Conservation (phyloP, 1,139 yeast genomes). For the Taphrina confusa region DNA sequence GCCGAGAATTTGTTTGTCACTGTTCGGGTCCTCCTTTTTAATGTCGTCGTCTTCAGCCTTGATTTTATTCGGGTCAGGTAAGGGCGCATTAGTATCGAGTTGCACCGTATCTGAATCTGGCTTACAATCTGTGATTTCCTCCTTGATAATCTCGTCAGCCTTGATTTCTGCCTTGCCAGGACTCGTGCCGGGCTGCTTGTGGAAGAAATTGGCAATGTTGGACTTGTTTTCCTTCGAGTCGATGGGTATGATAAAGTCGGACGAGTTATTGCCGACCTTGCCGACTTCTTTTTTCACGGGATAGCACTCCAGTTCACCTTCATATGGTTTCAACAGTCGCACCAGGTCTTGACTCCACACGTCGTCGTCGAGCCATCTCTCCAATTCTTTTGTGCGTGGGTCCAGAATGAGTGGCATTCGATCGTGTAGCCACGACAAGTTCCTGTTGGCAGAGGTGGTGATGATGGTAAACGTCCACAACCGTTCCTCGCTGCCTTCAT, state of each 20-base stretch:
- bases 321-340: constrained; percentile 14
- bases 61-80: constrained; percentile 11
- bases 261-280: constrained; percentile 56
- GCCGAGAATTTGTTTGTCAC: not conserved
- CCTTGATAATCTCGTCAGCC: constrained; percentile 8
- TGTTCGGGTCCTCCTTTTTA: not conserved
- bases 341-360: constrained; percentile 41
- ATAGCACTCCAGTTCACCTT: constrained; percentile 51
- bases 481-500: constrained; percentile 40
- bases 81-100: constrained; percentile 26
- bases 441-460: constrained; percentile 62
- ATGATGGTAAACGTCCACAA: constrained; percentile 66
- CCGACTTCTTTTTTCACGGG: constrained; percentile 68
- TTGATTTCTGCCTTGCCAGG: constrained; percentile 1
- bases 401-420: constrained; percentile 72
- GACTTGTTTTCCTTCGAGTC: constrained; percentile 31
- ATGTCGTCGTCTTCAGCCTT: not conserved
- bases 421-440: constrained; percentile 65
- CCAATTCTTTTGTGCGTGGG: constrained; percentile 57
- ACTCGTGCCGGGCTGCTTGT: constrained; percentile 36
- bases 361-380: constrained; percentile 60
- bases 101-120: not conserved
- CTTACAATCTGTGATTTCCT: constrained; percentile 1
- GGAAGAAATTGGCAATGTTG: constrained; percentile 32
- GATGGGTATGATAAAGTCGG: constrained; percentile 31